Percentiles rank a stretch among this genome's conserved stretches.
Evolutionary conservation across 2,329 filamentous ascomycete species (phyloP).

Genomic region (Penicillium sp.): DNA sequence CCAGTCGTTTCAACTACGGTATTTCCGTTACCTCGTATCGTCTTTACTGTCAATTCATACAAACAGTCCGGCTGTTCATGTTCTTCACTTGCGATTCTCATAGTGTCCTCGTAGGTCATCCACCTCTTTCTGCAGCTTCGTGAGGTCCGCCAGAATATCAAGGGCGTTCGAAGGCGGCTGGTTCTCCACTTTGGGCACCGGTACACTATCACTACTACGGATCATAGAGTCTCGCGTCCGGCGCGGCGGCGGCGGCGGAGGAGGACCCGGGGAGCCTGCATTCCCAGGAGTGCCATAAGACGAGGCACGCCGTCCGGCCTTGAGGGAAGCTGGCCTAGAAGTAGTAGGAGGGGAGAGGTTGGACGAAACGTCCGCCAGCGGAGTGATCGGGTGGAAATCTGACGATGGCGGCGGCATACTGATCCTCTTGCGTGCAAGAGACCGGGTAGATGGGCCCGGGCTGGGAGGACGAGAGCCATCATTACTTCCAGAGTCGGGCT

Average conservation of each 20-base stretch:
- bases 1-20: background rate
- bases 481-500: conserved; percentile 44
- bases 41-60: conserved; percentile 17
- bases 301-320: conserved; percentile 33
- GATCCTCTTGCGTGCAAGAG: conserved; percentile 19
- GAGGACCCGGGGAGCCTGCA: conserved; percentile 35
- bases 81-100: conserved; percentile 33
- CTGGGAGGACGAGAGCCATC: conserved; percentile 30
- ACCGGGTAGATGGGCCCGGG: conserved; percentile 26
- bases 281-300: conserved; percentile 18
- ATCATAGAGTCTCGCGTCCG: conserved; percentile 46
- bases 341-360: conserved; percentile 20
- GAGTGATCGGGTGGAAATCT: conserved; percentile 8
- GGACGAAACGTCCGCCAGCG: conserved; percentile 2
- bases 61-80: conserved; percentile 16
- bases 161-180: conserved; percentile 41
- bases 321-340: conserved; percentile 23
- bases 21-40: background rate
- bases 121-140: conserved; percentile 72
- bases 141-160: conserved; percentile 72
- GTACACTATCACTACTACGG: conserved; percentile 37
- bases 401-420: conserved; percentile 24
- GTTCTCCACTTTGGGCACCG: conserved; percentile 24
- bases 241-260: conserved; percentile 51
- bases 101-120: conserved; percentile 57